Base-by-base conservation (phyloP, 768 basidiomycete species). In the Boletus sp. region DNA sequence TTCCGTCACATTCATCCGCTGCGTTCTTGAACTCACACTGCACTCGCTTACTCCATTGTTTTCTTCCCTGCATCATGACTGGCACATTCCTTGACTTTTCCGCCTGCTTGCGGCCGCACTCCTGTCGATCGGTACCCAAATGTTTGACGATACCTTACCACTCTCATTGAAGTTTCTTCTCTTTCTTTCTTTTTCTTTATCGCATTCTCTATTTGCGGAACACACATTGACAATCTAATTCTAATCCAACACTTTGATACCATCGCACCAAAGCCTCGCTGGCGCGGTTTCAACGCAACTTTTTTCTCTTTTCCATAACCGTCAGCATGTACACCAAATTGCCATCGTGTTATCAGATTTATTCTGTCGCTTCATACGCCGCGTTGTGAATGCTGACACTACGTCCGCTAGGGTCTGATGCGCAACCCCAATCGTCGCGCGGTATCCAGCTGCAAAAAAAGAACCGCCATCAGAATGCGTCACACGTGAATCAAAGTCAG, bases 371-470 rank as follows among this genome's bases (percentile, higher is more conserved):
- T 25, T 75, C 72, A 70, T 98, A 97, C 13, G 97, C 96, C 46
- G 92, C 85, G 63, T 87, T 91, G 79, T 99, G 97, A 64, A 98
- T 98, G 72, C 83, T 87, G 67, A 98, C 96, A 58, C 91, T 93
- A 47, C 97, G 80, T 30, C 97, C 97, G 58, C 92, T 94, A 30
- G 97, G 97, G 70, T 99, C 97, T 30, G 91, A 74, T 3, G 90
- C 79, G 67, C 96, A 97, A 52, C 96, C 96, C 96, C 96, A 99
- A 71, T 98, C 96, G 52, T 86, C 89, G 63, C 92, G 86, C 45
- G 94, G 94, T 70, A 94, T 88, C 94, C 93, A 95, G 58, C 89
- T 89, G 69, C 47, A 57, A 32, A 58, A 48, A 34, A 29, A 57
- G 33, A n/a, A 15, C 17, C 17, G 46, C 25, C 50, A 47, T 70